These are phyloP conservation scores for Melampsora americana DNA, from an alignment of 1,284 basidiomycete species.

Conservation along the genomic window DNA sequence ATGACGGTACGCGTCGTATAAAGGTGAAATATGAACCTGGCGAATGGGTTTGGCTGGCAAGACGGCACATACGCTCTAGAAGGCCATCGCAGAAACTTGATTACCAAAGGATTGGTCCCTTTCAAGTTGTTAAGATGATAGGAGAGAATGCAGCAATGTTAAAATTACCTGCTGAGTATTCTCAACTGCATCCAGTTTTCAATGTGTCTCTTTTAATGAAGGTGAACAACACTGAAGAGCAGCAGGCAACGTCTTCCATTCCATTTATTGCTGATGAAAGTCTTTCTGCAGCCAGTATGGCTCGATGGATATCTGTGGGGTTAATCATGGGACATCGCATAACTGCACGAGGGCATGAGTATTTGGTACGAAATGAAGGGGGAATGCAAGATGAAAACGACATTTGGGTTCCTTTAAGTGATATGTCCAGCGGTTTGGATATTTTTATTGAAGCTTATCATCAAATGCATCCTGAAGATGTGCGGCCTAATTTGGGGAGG, in stretches of 20 bases:
- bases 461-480: background rate
- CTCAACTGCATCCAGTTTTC: slow-evolving; percentile 6
- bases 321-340: background rate
- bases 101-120: background rate
- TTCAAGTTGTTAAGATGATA: background rate
- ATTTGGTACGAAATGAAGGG: background rate
- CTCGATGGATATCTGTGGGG: background rate
- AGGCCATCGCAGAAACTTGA: background rate
- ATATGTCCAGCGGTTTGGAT: background rate
- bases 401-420: background rate
- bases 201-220: background rate
- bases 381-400: no score
- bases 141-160: background rate
- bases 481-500: background rate
- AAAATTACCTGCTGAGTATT: background rate
- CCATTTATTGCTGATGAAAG: background rate
- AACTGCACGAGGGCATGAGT: background rate
- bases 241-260: no score
- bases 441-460: background rate
- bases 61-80: background rate
- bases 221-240: background rate
- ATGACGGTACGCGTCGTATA: background rate
- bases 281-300: background rate
- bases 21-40: background rate
- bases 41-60: slow-evolving; percentile 2